These are phyloP conservation scores for Sphagnum tenellum DNA, from an alignment of 225 moss, liverwort and hornwort genomes.

Conservation along the genomic window DNA sequence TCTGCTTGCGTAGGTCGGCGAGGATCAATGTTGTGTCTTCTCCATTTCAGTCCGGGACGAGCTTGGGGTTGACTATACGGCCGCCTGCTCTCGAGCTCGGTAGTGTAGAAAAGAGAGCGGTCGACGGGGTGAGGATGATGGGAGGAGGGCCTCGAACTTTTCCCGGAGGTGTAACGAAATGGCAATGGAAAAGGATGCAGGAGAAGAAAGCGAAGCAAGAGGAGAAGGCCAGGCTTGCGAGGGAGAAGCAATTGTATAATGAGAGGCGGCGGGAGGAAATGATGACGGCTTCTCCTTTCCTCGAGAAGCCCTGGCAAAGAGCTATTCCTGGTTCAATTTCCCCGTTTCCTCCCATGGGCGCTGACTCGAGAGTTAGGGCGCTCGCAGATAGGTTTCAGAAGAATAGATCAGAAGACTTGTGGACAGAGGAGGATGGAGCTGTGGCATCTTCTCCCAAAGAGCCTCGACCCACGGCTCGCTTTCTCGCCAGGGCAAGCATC, in stretches of 20 bases:
- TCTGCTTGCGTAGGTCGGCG: neutral
- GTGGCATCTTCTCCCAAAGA: slow-evolving; percentile 18
- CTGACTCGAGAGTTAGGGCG: slow-evolving; percentile 60
- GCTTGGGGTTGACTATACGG: slow-evolving; percentile 5
- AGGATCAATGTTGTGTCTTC: slow-evolving; percentile 4
- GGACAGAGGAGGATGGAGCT: slow-evolving; percentile 79
- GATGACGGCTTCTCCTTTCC: slow-evolving; percentile 36
- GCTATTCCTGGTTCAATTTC: slow-evolving; percentile 23
- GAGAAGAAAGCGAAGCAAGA: slow-evolving; percentile 82
- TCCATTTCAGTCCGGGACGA: slow-evolving; percentile 18
- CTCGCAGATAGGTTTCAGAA: slow-evolving; percentile 69
- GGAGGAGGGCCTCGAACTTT: slow-evolving; percentile 93
- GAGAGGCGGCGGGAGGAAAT: slow-evolving; percentile 70
- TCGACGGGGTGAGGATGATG: slow-evolving; percentile 77
- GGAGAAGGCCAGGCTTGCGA: slow-evolving; percentile 76
- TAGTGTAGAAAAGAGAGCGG: slow-evolving; percentile 8
- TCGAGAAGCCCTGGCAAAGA: slow-evolving; percentile 82
- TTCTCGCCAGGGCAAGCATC: slow-evolving; percentile 27
- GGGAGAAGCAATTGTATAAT: slow-evolving; percentile 83
- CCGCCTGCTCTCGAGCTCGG: slow-evolving; percentile 4
- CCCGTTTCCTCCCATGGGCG: slow-evolving; percentile 45
- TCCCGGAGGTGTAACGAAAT: slow-evolving; percentile 89
- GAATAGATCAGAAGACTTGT: slow-evolving; percentile 71
- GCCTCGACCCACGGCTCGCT: slow-evolving; percentile 47
- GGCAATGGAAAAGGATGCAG: slow-evolving; percentile 98